Evolutionary conservation across 2,329 filamentous ascomycete genomes (phyloP), one percentile per base, ranked within the genome.

Genomic region (Paecilomyces fulvus): DNA sequence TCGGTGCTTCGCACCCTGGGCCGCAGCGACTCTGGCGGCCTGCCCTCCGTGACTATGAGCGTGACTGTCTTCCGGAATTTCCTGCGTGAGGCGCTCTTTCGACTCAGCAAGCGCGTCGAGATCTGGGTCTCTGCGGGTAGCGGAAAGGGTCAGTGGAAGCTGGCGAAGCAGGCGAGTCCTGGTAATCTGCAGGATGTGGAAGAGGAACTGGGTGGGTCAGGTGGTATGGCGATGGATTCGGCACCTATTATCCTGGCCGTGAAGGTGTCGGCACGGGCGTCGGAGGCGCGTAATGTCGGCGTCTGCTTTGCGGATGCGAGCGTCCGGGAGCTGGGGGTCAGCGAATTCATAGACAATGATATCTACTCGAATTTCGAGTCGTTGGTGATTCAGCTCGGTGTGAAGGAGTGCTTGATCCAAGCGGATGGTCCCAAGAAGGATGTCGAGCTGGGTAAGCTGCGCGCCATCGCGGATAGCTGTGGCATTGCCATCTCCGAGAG

Each of bases 331-430:
- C 81, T 99, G 2, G 94, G 94, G 8, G 91, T 99, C 55, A 96
- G 90, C 78, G 95, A 99, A 70, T 99, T 99, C 63, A 83, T 96
- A n/a, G 94, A 99, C 79, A 99, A 97, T 68, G 94, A 99, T 69
- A 80, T 96, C 9, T 99, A 95, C 76, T 97, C 92, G 54, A 99
- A 99, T 71, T 95, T 99, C 63, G 94, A 99, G 75, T 91, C 92
- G 2, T 80, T 99, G 17, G 83, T 99, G 54, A 99, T 99, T 63
- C 95, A 99, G 70, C 83, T 99, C 2, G 94, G 94, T 5, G 90
- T 96, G 20, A 94, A 91, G 69, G 94, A 99, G 72, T 96, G 92
- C 66, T 76, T 99, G 30, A 75, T 99, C n/a, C 88, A 90, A 65
- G 75, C 84, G 20, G 92, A 97, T 67, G 83, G 84, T 57, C 77